Conservation (phyloP, 768 basidiomycete genomes). For the Mrakia frigida region DNA sequence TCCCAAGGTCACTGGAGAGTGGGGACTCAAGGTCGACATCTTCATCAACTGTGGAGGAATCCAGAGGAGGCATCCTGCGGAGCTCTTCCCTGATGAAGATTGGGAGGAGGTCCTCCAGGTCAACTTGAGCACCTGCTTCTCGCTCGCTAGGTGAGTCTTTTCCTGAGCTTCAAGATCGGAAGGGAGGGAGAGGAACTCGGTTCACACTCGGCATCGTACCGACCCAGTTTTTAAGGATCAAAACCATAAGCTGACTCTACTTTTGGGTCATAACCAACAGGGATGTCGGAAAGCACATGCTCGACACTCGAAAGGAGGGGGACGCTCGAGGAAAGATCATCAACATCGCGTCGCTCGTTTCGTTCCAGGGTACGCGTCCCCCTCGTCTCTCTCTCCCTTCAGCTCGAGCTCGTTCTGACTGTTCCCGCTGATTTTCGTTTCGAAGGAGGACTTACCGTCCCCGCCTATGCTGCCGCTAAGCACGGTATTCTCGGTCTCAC, state of each 20-base stretch:
- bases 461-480: conserved; percentile 88
- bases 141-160: conserved; percentile 72
- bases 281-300: conserved; percentile 61
- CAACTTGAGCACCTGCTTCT: conserved; percentile 82
- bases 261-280: background rate
- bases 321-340: conserved; percentile 62
- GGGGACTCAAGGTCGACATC: conserved; percentile 55
- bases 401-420: background rate
- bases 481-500: conserved; percentile 62
- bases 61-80: conserved; percentile 51
- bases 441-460: conserved; percentile 58
- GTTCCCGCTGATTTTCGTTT: too few relatives aligned
- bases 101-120: conserved; percentile 77
- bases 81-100: conserved; percentile 60
- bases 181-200: background rate
- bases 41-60: conserved; percentile 68
- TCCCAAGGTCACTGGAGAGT: conserved; percentile 43
- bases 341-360: conserved; percentile 55
- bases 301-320: conserved; percentile 50
- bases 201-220: background rate
- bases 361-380: conserved; percentile 41
- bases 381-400: background rate
- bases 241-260: background rate
- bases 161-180: background rate
- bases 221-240: background rate